Evolutionary conservation across 208 protist genomes (phyloP).

Genomic region (Crithidia fasciculata): DNA sequence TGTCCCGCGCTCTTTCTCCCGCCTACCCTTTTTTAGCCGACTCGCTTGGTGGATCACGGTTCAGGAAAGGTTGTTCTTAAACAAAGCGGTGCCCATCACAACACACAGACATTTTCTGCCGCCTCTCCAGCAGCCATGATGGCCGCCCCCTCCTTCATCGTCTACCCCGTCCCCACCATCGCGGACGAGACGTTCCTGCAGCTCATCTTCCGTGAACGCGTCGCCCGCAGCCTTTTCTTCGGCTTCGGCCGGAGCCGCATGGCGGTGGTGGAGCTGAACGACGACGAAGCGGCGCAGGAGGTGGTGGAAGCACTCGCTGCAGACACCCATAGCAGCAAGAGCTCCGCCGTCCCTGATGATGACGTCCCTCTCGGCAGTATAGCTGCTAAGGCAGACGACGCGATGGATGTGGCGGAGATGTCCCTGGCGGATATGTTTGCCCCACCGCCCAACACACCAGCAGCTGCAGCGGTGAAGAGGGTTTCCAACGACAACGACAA

Average conservation of each 20-base stretch:
- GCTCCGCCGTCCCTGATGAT: too few species aligned
- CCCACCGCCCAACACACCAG: not conserved
- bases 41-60: too few species aligned
- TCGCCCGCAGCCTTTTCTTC: slow-evolving; percentile 62
- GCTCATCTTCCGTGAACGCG: slow-evolving; percentile 52
- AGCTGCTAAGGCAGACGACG: not conserved
- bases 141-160: slow-evolving; percentile 46
- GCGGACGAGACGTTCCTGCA: slow-evolving; percentile 79
- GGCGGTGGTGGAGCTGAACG: slow-evolving; percentile 66
- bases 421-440: slow-evolving; percentile 45
- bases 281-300: slow-evolving; percentile 19
- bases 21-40: too few species aligned
- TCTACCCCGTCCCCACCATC: slow-evolving; percentile 72
- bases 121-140: not conserved
- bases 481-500: not conserved
- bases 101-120: not conserved
- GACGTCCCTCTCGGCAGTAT: too few species aligned
- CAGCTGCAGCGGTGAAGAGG: too few species aligned
- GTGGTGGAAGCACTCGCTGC: slow-evolving; percentile 19
- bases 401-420: slow-evolving; percentile 11
- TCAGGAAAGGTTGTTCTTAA: too few species aligned
- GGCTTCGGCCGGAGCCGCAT: slow-evolving; percentile 65
- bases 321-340: too few species aligned
- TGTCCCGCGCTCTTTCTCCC: too few species aligned
- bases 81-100: too few species aligned